Conservation (phyloP, 2,329 filamentous ascomycete species). For the Fusarium siculi region DNA sequence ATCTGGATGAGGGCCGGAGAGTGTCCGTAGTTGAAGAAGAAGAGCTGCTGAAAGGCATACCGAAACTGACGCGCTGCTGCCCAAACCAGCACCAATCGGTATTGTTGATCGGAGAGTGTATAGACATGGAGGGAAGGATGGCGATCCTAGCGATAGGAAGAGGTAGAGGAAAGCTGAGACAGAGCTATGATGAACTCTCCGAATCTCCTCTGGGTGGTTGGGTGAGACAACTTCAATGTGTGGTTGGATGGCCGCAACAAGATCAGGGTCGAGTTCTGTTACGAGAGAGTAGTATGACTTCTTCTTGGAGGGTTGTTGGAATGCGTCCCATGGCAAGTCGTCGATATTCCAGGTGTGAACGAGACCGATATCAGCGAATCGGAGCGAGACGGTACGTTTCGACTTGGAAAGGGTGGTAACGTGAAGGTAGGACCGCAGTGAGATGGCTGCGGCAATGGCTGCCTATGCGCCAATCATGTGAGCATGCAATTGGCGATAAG, state of each 20-base stretch:
- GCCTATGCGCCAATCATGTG: constrained; percentile 61
- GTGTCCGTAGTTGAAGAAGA: constrained; percentile 85
- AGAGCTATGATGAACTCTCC: constrained; percentile 85
- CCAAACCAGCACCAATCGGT: constrained; percentile 89
- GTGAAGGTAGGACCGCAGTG: constrained; percentile 93
- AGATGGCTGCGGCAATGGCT: constrained; percentile 94
- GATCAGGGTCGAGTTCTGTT: constrained; percentile 83
- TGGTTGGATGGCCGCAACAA: constrained; percentile 83
- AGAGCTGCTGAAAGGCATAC: constrained; percentile 89
- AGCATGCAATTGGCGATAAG: constrained; percentile 22
- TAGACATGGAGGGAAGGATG: constrained; percentile 80
- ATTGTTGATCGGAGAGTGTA: constrained; percentile 95
- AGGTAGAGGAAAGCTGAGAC: constrained; percentile 92
- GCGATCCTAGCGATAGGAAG: constrained; percentile 85
- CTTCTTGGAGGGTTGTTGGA: constrained; percentile 85
- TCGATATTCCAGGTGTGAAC: constrained; percentile 95
- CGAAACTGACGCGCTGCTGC: constrained; percentile 92
- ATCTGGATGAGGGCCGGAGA: constrained; percentile 91
- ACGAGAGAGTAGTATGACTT: constrained; percentile 94
- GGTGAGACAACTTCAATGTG: constrained; percentile 78
- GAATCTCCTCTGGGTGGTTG: constrained; percentile 72
- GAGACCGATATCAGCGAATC: constrained; percentile 91
- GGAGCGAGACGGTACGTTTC: constrained; percentile 84
- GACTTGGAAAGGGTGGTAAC: constrained; percentile 95
- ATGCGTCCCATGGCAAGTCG: constrained; percentile 85